Evolutionary conservation across 2,329 filamentous ascomycete species (phyloP).

Genomic region (Penicillium glabrum): DNA sequence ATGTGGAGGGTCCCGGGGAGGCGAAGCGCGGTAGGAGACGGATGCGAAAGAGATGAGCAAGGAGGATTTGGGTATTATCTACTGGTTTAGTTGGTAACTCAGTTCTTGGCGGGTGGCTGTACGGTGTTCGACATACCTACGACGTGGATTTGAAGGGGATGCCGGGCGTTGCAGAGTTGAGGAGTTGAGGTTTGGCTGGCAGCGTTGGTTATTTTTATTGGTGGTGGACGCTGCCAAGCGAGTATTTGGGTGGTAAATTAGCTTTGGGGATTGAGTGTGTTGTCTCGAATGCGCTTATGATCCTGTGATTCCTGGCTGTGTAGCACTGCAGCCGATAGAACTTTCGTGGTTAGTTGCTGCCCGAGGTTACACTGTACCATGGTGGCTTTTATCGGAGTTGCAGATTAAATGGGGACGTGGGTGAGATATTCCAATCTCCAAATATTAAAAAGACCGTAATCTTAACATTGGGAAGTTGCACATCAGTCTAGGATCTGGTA

Average conservation of each 20-base stretch:
- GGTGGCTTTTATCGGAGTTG: background rate
- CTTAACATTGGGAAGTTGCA: no score
- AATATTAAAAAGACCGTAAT: background rate
- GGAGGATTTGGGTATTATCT: background rate
- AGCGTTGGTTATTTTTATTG: background rate
- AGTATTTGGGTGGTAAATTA: background rate
- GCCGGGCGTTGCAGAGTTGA: background rate
- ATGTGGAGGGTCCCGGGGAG: background rate
- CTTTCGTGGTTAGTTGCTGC: background rate
- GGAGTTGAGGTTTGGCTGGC: background rate
- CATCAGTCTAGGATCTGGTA: no score
- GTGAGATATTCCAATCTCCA: background rate
- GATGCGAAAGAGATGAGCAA: background rate
- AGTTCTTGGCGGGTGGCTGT: conserved; percentile 19
- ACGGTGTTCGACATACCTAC: background rate
- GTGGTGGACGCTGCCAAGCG: background rate
- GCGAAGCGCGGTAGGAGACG: background rate
- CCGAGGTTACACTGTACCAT: background rate
- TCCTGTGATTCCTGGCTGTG: background rate
- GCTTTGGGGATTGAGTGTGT: background rate
- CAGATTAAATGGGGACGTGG: background rate
- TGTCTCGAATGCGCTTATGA: background rate
- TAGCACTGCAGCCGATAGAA: background rate
- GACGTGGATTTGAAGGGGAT: background rate
- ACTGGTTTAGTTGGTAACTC: background rate